phyloP scores from a whole-genome alignment of 2,329 filamentous ascomycete species.

The Ceratocystis huliohia region DNA sequence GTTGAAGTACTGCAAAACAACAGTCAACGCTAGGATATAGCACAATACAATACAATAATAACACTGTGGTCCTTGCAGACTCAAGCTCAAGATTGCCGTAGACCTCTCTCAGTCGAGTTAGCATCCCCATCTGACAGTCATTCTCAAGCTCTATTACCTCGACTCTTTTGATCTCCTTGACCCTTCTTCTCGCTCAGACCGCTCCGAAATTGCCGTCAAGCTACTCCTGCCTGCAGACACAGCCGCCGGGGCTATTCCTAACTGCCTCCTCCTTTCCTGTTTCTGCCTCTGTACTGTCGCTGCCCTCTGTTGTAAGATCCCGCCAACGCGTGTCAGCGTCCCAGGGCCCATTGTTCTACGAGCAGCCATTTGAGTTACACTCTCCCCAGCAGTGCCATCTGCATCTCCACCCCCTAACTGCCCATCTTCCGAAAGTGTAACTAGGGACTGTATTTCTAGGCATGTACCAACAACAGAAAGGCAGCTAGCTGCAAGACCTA shows the following conservation, averaged over 20 bases:
- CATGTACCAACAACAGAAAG: conserved; percentile 42
- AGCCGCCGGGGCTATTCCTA: not conserved
- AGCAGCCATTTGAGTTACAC: not conserved
- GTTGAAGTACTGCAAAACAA: no score
- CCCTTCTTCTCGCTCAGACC: not conserved
- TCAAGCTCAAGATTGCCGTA: no score
- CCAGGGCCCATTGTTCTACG: not conserved
- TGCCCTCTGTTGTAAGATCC: not conserved
- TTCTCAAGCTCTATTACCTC: not conserved
- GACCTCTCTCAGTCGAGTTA: no score
- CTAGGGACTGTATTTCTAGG: not conserved
- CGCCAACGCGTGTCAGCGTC: not conserved
- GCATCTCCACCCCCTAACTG: not conserved
- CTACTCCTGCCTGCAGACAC: not conserved
- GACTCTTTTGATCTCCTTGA: not conserved
- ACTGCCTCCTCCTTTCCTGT: not conserved
- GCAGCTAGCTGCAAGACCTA: conserved; percentile 42
- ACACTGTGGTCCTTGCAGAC: no score
- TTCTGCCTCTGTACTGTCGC: not conserved
- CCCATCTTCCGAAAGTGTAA: no score
- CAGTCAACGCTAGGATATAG: no score
- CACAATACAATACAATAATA: no score
- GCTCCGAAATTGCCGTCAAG: conserved; percentile 1
- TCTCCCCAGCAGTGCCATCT: not conserved
- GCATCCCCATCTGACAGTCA: no score